Percentiles rank a stretch among this genome's conserved stretches.
These are phyloP conservation scores for Heritiera littoralis DNA, from an alignment of 345 rosid genomes.

Conservation along the genomic window DNA sequence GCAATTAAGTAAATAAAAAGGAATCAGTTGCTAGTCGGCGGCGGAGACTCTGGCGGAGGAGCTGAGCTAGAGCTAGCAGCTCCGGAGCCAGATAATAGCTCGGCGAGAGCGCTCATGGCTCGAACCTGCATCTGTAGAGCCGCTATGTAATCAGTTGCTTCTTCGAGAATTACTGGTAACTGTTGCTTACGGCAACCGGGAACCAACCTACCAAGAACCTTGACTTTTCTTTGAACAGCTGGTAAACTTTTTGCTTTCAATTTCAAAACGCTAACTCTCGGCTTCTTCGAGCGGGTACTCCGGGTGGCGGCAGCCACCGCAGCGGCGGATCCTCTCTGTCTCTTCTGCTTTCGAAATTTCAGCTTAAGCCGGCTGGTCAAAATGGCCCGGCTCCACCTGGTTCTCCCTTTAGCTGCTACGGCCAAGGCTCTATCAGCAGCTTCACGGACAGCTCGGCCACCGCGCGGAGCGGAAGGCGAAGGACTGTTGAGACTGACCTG, in stretches of 20 bases:
- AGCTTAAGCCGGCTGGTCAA: constrained; percentile 65
- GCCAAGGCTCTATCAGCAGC: constrained; percentile 87
- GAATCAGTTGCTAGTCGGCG: constrained; percentile 30
- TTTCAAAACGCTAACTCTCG: constrained; percentile 62
- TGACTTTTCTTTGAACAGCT: constrained; percentile 78
- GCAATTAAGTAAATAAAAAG: constrained; percentile 12
- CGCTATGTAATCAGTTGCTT: constrained; percentile 89
- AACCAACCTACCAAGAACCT: constrained; percentile 79
- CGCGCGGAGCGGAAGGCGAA: constrained; percentile 49
- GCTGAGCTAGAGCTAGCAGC: constrained; percentile 39
- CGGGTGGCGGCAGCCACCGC: constrained; percentile 30
- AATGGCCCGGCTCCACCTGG: constrained; percentile 92
- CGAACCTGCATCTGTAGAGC: constrained; percentile 98
- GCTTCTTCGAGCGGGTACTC: constrained; percentile 55
- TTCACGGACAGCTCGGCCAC: constrained; percentile 69
- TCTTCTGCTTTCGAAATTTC: constrained; percentile 70
- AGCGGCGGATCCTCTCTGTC: constrained; percentile 40
- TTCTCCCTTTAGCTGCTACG: constrained; percentile 74
- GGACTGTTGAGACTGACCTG: constrained; percentile 45
- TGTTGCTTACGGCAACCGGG: constrained; percentile 97
- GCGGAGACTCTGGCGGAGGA: constrained; percentile 25
- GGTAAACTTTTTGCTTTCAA: constrained; percentile 63
- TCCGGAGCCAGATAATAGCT: constrained; percentile 48
- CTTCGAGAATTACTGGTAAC: constrained; percentile 86
- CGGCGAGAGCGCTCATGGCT: constrained; percentile 76